Conservation (phyloP, 192 early-diverging fungal genomes). For the Dispira parvispora region DNA sequence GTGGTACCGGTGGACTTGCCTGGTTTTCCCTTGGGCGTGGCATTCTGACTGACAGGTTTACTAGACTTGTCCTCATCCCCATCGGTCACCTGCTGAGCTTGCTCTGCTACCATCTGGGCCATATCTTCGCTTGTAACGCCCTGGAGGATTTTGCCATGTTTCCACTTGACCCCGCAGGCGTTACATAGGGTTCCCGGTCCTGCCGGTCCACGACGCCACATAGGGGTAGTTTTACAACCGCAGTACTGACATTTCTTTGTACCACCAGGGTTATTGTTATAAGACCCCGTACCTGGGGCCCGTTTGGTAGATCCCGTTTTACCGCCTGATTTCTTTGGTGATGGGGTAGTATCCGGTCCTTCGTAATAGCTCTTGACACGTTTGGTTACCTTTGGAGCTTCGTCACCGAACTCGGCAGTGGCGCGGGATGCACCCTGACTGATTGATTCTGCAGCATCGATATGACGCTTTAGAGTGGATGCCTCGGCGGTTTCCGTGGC, state of each 20-base stretch:
- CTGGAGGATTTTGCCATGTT: slow-evolving; percentile 53
- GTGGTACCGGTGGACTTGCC: background rate
- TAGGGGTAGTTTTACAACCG: slow-evolving; percentile 45
- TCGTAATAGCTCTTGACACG: slow-evolving; percentile 9
- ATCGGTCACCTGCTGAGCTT: background rate
- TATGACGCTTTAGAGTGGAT: background rate
- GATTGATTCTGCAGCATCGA: background rate
- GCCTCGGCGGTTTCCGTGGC: background rate
- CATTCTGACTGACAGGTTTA: too few relatives aligned
- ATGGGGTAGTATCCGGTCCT: background rate
- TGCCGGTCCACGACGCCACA: slow-evolving; percentile 60
- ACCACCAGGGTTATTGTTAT: slow-evolving; percentile 12
- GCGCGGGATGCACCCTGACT: background rate
- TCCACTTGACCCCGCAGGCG: slow-evolving; percentile 72
- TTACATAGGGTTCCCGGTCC: slow-evolving; percentile 61
- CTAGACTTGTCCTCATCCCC: too few relatives aligned
- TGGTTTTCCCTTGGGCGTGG: background rate
- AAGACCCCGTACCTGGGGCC: background rate
- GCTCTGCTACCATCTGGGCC: slow-evolving; percentile 2
- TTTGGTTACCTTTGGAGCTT: background rate
- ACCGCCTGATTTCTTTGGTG: slow-evolving; percentile 3
- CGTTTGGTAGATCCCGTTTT: slow-evolving; percentile 2
- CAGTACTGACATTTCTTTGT: slow-evolving; percentile 48
- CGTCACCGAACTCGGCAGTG: background rate
- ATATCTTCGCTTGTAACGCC: slow-evolving; percentile 8